Percentiles rank a stretch among this genome's conserved stretches.
These are phyloP conservation scores for Tolypocladium capitatum DNA, from an alignment of 2,329 filamentous ascomycete species.

Conservation along the genomic window DNA sequence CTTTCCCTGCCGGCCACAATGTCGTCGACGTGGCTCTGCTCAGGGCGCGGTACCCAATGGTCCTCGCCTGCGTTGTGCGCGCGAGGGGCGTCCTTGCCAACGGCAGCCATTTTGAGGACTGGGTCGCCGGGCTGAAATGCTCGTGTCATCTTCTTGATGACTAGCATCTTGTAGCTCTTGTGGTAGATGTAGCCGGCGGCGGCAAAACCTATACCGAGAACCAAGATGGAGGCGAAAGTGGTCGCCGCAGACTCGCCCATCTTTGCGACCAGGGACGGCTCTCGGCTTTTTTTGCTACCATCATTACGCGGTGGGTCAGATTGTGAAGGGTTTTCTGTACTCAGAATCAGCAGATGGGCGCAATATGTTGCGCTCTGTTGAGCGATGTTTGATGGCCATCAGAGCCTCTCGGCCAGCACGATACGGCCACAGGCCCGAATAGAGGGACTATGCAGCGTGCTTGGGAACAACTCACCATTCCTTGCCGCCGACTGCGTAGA, in stretches of 20 bases:
- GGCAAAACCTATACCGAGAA: conserved; percentile 53
- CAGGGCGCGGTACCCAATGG: conserved; percentile 66
- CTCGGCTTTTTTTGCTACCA: conserved; percentile 4
- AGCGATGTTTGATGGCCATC: neutral
- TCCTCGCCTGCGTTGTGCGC: conserved; percentile 25
- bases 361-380: neutral
- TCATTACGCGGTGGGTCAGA: neutral
- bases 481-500: conserved; percentile 1
- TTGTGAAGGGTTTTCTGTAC: neutral
- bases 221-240: conserved; percentile 59
- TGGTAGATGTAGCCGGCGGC: conserved; percentile 67
- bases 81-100: conserved; percentile 41
- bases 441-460: neutral
- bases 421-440: neutral
- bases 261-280: conserved; percentile 35
- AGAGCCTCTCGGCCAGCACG: neutral
- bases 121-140: conserved; percentile 90
- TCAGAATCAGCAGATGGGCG: neutral
- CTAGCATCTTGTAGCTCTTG: conserved; percentile 74
- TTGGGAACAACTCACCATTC: neutral
- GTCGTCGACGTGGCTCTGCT: conserved; percentile 69
- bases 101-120: conserved; percentile 66
- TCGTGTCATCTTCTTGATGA: conserved; percentile 83
- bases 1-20: conserved; percentile 61
- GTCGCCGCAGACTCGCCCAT: conserved; percentile 65